These are phyloP conservation scores for Fusarium sterilihyphosum DNA, from an alignment of 2,329 filamentous ascomycete species.

Conservation along the genomic window DNA sequence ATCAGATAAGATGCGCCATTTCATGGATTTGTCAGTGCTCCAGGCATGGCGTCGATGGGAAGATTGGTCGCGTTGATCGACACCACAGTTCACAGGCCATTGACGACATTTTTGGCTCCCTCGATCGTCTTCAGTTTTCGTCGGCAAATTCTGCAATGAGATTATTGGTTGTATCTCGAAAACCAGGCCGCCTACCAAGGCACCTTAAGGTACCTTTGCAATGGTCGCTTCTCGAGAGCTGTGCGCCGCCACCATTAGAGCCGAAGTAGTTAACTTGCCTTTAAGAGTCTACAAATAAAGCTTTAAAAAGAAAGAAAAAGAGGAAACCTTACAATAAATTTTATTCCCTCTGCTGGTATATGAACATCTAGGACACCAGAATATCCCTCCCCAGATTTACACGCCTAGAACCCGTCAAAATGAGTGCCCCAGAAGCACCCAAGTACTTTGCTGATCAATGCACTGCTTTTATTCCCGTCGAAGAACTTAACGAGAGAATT, in stretches of 20 bases:
- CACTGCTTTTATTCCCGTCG: background rate
- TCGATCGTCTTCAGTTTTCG: background rate
- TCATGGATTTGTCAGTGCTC: too few species aligned
- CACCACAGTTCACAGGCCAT: background rate
- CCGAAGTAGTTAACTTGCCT: background rate
- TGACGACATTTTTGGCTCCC: background rate
- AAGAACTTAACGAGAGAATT: background rate
- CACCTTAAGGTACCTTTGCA: too few species aligned
- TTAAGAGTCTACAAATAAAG: background rate
- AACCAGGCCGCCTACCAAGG: background rate
- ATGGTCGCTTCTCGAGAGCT: background rate
- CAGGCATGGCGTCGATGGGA: too few species aligned
- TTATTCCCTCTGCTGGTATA: background rate
- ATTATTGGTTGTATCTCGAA: too few species aligned
- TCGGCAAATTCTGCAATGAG: background rate
- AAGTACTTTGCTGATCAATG: background rate
- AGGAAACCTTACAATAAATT: rapidly evolving
- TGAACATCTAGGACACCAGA: background rate
- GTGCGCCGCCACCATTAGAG: background rate
- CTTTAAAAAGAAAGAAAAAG: background rate
- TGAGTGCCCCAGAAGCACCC: background rate
- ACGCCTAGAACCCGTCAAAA: background rate
- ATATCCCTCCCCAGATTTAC: background rate
- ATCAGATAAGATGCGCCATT: background rate
- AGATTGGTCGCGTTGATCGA: background rate